Conservation (phyloP, 176 grass and related monocot species). For the Hsuehochloa calcarea region DNA sequence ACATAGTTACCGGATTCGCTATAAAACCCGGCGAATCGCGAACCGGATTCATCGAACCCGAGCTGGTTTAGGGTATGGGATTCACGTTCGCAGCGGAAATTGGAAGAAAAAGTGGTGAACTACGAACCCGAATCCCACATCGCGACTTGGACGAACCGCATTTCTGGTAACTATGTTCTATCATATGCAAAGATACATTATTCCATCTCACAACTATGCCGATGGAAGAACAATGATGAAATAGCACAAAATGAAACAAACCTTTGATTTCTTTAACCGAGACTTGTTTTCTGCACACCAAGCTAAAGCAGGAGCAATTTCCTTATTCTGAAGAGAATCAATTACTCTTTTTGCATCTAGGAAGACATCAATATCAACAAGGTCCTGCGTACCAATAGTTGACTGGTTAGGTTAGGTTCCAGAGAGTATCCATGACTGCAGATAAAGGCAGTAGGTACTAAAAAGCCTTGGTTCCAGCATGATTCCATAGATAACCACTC, state of each 20-base stretch:
- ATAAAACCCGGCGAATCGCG: no score
- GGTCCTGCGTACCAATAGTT: constrained; percentile 54
- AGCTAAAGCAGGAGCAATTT: constrained; percentile 74
- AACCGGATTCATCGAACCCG: no score
- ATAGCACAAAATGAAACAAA: constrained; percentile 19
- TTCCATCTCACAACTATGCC: neutral
- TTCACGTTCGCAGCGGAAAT: no score
- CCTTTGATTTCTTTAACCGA: constrained; percentile 97
- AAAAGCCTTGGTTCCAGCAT: neutral
- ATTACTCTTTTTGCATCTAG: constrained; percentile 83
- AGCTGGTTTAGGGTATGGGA: neutral
- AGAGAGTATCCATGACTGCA: neutral
- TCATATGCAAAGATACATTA: neutral
- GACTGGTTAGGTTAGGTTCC: constrained; percentile 25
- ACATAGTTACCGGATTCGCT: no score
- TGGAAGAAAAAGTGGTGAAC: no score
- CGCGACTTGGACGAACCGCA: no score
- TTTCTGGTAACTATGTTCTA: no score
- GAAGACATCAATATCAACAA: constrained; percentile 92
- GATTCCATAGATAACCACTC: neutral
- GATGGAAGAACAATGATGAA: neutral
- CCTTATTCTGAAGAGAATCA: constrained; percentile 89
- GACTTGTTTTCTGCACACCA: constrained; percentile 99
- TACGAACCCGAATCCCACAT: no score
- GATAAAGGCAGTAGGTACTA: neutral